These are phyloP conservation scores for Fusarium xylarioides DNA, from an alignment of 2,329 filamentous ascomycete genomes.

Conservation along the genomic window DNA sequence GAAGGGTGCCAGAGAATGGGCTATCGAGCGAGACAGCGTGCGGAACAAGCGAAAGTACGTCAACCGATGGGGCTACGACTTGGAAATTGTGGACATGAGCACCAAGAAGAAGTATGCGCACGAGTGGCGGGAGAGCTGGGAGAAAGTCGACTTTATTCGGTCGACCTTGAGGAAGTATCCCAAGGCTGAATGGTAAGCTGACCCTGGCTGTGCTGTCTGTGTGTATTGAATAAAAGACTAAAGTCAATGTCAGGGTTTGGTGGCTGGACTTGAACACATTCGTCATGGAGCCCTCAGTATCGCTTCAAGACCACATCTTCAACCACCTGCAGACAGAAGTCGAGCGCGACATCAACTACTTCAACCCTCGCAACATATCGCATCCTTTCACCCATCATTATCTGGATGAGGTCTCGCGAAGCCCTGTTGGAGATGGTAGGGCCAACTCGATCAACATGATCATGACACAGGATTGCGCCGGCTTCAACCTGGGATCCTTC, in stretches of 20 bases:
- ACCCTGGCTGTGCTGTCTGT: neutral
- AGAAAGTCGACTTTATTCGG: constrained; percentile 95
- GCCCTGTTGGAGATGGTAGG: constrained; percentile 79
- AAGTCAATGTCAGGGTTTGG: constrained; percentile 86
- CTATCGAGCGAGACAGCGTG: constrained; percentile 94
- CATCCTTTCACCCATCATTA: constrained; percentile 81
- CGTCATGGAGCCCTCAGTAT: constrained; percentile 95
- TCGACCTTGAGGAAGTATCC: constrained; percentile 93
- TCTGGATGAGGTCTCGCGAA: constrained; percentile 78
- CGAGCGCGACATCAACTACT: constrained; percentile 95
- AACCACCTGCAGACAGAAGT: constrained; percentile 76
- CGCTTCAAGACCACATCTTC: constrained; percentile 91
- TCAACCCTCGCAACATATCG: constrained; percentile 92
- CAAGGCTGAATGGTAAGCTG: constrained; percentile 87
- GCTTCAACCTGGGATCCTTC: constrained; percentile 97
- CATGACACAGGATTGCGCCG: constrained; percentile 90
- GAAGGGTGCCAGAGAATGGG: constrained; percentile 98
- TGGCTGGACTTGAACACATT: constrained; percentile 98
- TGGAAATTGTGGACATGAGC: constrained; percentile 98
- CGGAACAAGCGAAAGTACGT: constrained; percentile 94
- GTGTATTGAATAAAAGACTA: constrained; percentile 5
- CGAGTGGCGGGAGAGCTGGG: constrained; percentile 99
- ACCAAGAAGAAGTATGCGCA: constrained; percentile 98
- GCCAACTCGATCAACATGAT: constrained; percentile 85
- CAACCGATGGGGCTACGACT: constrained; percentile 88